Base-by-base conservation (phyloP, 345 rosid species). In the Dipteronia sinensis region DNA sequence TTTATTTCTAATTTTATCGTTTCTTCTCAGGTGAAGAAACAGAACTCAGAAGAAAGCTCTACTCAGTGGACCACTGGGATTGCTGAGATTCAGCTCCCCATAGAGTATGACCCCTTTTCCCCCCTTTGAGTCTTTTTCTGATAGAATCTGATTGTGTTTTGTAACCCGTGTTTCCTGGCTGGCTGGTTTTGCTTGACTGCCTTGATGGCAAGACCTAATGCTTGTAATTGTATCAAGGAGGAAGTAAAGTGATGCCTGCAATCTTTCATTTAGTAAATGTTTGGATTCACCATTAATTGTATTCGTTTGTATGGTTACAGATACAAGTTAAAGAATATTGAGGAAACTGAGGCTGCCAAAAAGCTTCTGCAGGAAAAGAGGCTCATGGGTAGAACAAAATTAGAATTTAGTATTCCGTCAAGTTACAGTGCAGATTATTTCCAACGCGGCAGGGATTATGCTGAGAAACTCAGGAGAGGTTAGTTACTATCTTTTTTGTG, bases 21-120 rank as follows among this genome's bases (percentile, higher is more conserved):
- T 73, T 61, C 63, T 13, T 67, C 73, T 73, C 89, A 93, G 98
- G 98, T 94, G 78, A 94, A 94, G 86, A 88, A 77, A 80, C 88
- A 98, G 56, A 94, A 90, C 78, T 89, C 98, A 3, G 97, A 94
- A 80, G 99, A 96, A 86, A 94, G 99, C 82, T 96, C 99, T 27
- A 96, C 99, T 1, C 98, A 94, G 85, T 94, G 99, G 99, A 96
- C 98, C 40, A 96, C 99, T 5, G 98, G 99, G 77, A 96, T 96
- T 74, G 99, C 98, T 10, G 99, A 96, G 88, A 79, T 96, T 82
- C 98, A 94, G 82, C 93, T 96, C 15, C 99, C 99, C 1, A 91
- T 96, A 44, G 99, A 96, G 98, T 96, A 92, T 69, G 83, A 9
- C 62, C 47, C 47, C 55, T 47, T 63, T 74, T 31, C 25, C 20